Percentiles rank a stretch among this genome's conserved stretches.
Conservation (phyloP, 2,329 filamentous ascomycete species). For the Myrmaecium sp. region DNA sequence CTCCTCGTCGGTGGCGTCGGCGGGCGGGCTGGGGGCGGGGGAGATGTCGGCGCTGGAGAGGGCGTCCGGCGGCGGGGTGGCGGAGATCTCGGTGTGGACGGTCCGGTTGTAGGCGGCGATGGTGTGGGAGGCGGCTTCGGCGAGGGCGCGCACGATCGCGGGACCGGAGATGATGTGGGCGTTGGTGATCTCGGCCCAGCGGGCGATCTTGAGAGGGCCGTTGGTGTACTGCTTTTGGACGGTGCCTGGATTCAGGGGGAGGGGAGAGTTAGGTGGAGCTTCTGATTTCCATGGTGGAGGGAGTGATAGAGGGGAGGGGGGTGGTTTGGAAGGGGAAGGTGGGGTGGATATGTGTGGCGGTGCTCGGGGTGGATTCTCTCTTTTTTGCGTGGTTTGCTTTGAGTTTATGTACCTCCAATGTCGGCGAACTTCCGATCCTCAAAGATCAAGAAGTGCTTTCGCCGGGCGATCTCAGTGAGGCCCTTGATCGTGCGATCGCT, state of each 20-base stretch:
- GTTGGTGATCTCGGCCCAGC: conserved; percentile 36
- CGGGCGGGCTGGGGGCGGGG: conserved; percentile 9
- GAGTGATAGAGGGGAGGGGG: neutral
- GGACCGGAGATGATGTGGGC: conserved; percentile 36
- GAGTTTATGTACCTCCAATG: conserved; percentile 30
- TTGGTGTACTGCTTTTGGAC: conserved; percentile 37
- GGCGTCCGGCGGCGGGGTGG: conserved; percentile 12
- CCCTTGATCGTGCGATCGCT: conserved; percentile 35
- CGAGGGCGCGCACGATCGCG: conserved; percentile 32
- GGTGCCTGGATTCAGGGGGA: conserved; percentile 22
- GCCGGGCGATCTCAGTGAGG: conserved; percentile 28
- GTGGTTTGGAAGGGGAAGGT: conserved; percentile 1
- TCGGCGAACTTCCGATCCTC: conserved; percentile 40
- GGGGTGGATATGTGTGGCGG: neutral
- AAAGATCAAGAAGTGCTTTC: conserved; percentile 35
- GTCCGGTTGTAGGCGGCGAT: conserved; percentile 33
- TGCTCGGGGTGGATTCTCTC: neutral
- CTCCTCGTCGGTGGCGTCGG: conserved; percentile 25
- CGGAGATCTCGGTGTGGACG: conserved; percentile 34
- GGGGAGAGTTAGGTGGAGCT: conserved; percentile 5
- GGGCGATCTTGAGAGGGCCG: conserved; percentile 32
- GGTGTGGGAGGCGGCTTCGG: conserved; percentile 29
- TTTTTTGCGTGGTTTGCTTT: neutral
- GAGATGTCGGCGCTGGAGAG: conserved; percentile 7
- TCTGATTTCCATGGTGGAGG: neutral